A percentile compares a stretch with the other conserved stretches of the same genome.
These are phyloP conservation scores for Trichosporon sp. DNA, from an alignment of 1,284 basidiomycete genomes.

Conservation along the genomic window DNA sequence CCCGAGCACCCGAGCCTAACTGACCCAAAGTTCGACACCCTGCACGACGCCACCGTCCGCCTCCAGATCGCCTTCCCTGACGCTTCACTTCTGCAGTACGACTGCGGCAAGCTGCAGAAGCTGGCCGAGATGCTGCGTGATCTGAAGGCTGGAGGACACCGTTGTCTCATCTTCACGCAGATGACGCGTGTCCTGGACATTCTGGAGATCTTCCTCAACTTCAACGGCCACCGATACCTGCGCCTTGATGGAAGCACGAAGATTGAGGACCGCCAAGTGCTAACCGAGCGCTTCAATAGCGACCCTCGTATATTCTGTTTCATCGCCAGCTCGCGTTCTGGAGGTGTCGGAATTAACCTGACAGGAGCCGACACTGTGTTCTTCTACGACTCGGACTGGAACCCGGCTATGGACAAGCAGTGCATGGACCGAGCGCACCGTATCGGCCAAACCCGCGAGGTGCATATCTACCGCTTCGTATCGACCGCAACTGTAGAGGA, in stretches of 20 bases:
- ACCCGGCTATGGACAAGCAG: constrained; percentile 95
- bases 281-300: constrained; percentile 95
- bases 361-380: constrained; percentile 97
- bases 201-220: constrained; percentile 87
- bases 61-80: constrained; percentile 94
- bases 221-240: constrained; percentile 91
- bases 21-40: constrained; percentile 63
- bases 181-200: constrained; percentile 96
- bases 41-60: constrained; percentile 76
- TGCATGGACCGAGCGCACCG: constrained; percentile 81
- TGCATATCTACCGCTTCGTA: constrained; percentile 95
- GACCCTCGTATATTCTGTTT: constrained; percentile 89
- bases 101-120: constrained; percentile 92
- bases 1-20: constrained; percentile 46
- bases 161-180: constrained; percentile 93
- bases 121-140: constrained; percentile 77
- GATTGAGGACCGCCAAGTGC: constrained; percentile 91
- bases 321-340: constrained; percentile 89
- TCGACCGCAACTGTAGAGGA: constrained; percentile 85
- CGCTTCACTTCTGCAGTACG: constrained; percentile 85
- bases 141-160: constrained; percentile 82
- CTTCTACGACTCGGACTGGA: constrained; percentile 92
- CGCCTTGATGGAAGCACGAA: constrained; percentile 92
- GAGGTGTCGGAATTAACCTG: constrained; percentile 93
- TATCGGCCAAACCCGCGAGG: constrained; percentile 95